Evolutionary conservation across 495 filamentous ascomycete species (phyloP), one percentile per base, ranked within the genome.

Genomic region (Apodospora peruviana): DNA sequence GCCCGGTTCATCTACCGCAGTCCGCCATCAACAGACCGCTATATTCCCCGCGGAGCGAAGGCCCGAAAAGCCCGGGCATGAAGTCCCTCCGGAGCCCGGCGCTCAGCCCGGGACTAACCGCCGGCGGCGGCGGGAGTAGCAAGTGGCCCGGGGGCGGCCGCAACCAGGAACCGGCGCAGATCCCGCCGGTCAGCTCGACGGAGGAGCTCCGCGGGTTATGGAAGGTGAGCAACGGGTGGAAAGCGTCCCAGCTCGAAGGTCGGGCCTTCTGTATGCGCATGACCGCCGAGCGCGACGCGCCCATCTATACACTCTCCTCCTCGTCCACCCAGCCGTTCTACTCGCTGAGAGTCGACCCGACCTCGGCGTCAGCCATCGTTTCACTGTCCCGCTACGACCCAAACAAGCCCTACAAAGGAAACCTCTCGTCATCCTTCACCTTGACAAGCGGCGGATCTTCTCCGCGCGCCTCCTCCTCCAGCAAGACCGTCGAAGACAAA

Each of bases 171-270:
- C 72, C 73, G 1, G 59, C 72, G 3, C 55, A 69, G 7, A 65
- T 74, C 18, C 68, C 75, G 8, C 59, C 66, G 11, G 68, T 73
- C 22, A 74, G 53, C 63, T 66, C 67, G n/a, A 76, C 68, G 3
- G 76, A 78, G 12, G 71, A 80, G 38, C 64, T 79, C 14, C 70
- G 72, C 27, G 64, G 67, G 22, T 64, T 74, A 24, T 80, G 77
- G 77, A 80, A 80, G 57, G 76, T 73, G 1, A 62, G 71, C 24
- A 78, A 79, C 51, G 77, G 77, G 8, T 79, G 76, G 76, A 70
- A 68, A 36, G 77, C 75, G 0, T 69, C 73, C 2, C 45, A 61
- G 5, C 58, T 65, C 25, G 77, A 80, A 56, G 77, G 75, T 0
- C 67, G 72, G 10, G 62, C 60, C 21, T 80, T 74, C 58, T 76